Conservation (phyloP, 164 flowering plant genomes). For the Cinnamomum chago region DNA sequence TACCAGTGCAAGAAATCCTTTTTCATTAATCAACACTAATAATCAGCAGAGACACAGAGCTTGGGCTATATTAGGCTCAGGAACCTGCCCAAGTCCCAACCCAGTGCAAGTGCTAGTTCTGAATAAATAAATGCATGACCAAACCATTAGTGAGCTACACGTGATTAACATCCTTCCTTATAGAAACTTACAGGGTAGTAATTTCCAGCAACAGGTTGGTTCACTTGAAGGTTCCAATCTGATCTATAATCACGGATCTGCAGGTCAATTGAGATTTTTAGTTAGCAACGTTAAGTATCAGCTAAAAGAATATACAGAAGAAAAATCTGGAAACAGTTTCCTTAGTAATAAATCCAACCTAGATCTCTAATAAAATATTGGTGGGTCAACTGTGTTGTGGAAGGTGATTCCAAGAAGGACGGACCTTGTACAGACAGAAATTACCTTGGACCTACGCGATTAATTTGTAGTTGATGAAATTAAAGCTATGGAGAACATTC, state of each 20-base stretch:
- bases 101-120: not conserved
- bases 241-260: constrained; percentile 83
- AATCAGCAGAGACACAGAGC: not conserved
- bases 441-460: not conserved
- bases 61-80: not conserved
- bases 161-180: not conserved
- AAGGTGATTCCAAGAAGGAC: not conserved
- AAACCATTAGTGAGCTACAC: not conserved
- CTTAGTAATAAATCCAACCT: not conserved
- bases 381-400: not conserved
- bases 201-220: constrained; percentile 90
- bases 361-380: not conserved
- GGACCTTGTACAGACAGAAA: too few species aligned
- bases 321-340: not conserved
- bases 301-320: not conserved
- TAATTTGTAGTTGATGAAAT: too few species aligned
- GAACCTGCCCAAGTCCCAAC: not conserved
- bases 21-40: not conserved
- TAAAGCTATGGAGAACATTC: too few species aligned
- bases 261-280: constrained; percentile 7
- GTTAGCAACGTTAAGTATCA: not conserved
- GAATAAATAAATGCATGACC: too few species aligned
- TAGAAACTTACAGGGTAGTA: constrained; percentile 76
- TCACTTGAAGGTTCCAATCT: constrained; percentile 79
- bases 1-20: not conserved